Percentiles rank a stretch among this genome's conserved stretches.
Conservation (phyloP, 495 filamentous ascomycete species). For the Penicillium maclennaniae region DNA sequence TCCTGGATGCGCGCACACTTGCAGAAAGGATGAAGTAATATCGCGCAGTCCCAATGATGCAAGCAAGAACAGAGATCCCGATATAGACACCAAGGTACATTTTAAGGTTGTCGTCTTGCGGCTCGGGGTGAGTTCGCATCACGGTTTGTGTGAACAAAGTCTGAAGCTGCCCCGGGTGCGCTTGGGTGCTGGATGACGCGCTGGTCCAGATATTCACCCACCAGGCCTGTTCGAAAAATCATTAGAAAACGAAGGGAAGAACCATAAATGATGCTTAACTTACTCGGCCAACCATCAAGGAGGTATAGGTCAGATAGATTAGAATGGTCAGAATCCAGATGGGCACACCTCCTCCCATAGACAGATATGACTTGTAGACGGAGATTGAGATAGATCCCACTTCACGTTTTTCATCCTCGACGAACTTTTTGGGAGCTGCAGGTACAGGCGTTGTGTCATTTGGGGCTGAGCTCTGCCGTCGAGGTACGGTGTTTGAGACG, state of each 20-base stretch:
- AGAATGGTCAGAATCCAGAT: constrained; percentile 13
- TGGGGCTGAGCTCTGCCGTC: constrained; percentile 34
- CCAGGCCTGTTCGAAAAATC: constrained; percentile 47
- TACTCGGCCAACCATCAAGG: constrained; percentile 36
- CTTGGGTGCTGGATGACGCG: constrained; percentile 17
- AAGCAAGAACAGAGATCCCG: constrained; percentile 52
- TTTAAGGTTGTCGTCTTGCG: constrained; percentile 27
- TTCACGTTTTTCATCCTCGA: constrained; percentile 69
- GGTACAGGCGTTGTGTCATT: constrained; percentile 39
- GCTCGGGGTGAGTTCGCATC: neutral
- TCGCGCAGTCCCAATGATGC: constrained; percentile 52
- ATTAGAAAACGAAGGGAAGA: neutral
- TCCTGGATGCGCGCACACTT: constrained; percentile 55
- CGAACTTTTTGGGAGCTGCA: constrained; percentile 59
- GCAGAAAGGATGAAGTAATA: constrained; percentile 55
- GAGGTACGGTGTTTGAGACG: constrained; percentile 22
- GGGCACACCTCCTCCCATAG: constrained; percentile 55
- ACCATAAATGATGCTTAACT: constrained; percentile 2
- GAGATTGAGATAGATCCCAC: constrained; percentile 57
- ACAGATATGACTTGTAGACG: constrained; percentile 64
- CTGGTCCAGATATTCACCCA: constrained; percentile 69
- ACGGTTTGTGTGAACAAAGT: constrained; percentile 22
- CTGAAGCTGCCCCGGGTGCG: constrained; percentile 17
- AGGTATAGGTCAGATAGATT: constrained; percentile 13
- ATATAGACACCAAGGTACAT: constrained; percentile 71